phyloP scores from a whole-genome alignment of 2,329 filamentous ascomycete species.

The Paradendryphiella salina region DNA sequence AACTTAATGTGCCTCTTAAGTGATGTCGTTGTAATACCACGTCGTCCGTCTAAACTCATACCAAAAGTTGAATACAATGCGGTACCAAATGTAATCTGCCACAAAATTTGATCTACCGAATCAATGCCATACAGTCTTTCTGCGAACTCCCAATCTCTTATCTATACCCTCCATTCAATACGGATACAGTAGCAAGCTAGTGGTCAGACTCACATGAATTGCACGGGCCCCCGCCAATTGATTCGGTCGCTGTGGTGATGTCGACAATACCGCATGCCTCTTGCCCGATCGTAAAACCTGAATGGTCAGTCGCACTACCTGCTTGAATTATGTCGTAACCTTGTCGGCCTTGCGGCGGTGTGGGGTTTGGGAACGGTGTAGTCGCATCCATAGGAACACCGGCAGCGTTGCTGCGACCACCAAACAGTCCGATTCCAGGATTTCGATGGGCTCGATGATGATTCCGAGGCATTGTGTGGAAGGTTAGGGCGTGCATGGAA shows the following conservation, averaged over 20 bases:
- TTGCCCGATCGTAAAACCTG: slow-evolving; percentile 4
- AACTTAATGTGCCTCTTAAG: neutral
- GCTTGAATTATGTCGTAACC: neutral
- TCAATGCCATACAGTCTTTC: neutral
- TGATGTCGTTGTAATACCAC: neutral
- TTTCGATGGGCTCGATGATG: slow-evolving; percentile 3
- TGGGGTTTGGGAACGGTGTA: slow-evolving; percentile 37
- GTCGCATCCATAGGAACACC: slow-evolving; percentile 40
- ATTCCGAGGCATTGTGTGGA: slow-evolving; percentile 6
- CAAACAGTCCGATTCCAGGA: slow-evolving; percentile 32
- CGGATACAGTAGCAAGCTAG: neutral
- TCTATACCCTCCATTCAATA: neutral
- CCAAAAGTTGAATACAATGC: neutral
- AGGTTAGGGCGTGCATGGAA: neutral
- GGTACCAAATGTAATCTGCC: neutral
- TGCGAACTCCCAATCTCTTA: no score
- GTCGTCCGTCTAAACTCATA: neutral
- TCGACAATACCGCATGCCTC: slow-evolving; percentile 9
- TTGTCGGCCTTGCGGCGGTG: slow-evolving; percentile 29
- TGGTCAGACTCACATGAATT: slow-evolving; percentile 10
- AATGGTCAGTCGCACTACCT: neutral
- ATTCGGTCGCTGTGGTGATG: slow-evolving; percentile 5
- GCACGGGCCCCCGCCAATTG: slow-evolving; percentile 5
- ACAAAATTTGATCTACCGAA: neutral
- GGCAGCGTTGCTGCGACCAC: slow-evolving; percentile 11